Base-by-base conservation (phyloP, 805 yeast genomes). In the Zygosaccharomyces kombuchaensis region DNA sequence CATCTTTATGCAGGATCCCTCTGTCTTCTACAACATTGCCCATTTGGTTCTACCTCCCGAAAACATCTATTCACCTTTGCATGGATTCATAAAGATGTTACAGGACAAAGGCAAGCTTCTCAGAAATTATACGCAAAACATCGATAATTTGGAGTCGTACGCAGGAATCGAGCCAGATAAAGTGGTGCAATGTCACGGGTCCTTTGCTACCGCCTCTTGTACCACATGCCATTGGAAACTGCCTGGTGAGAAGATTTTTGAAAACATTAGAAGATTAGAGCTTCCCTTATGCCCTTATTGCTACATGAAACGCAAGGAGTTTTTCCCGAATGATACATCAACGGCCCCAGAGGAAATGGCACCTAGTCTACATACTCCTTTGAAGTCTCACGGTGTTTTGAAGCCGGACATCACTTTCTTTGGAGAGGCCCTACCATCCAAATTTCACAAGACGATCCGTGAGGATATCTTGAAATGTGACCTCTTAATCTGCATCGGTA, bases 361-460 rank as follows among this genome's bases (percentile, higher is more conserved):
- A 4, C n/a, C 34, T n/a, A 40, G 34, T 19, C 32, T 30, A 9
- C 36, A 44, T 23, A 36, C 48, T 16, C 55, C 48, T 10, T 65
- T 72, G 19, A 76, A 78, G 55, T 75, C 84, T 7, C 79, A 66
- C 60, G 96, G 96, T 12, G 91, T 88, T 2, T 74, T 87, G 76
- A 89, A 90, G 62, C 97, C 97, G 0, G 95, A 89, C 60, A 89
- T 89, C 50, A 88, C 96, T 0, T 89, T 89, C 59, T 89, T 89
- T 55, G 96, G 96, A 12, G 96, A 89, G 63, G 78, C 81, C 12
- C 70, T 89, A 47, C 96, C 96, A 1, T 71, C 72, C 10, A 65
- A 73, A 39, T 89, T 83, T 59, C 90, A 87, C 55, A 74, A 75
- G 37, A 62, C 70, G 25, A 75, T 82, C 23, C 69, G 71, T 34